Evolutionary conservation across 345 rosid species (phyloP).

Genomic region (Eucalyptus paniculata): DNA sequence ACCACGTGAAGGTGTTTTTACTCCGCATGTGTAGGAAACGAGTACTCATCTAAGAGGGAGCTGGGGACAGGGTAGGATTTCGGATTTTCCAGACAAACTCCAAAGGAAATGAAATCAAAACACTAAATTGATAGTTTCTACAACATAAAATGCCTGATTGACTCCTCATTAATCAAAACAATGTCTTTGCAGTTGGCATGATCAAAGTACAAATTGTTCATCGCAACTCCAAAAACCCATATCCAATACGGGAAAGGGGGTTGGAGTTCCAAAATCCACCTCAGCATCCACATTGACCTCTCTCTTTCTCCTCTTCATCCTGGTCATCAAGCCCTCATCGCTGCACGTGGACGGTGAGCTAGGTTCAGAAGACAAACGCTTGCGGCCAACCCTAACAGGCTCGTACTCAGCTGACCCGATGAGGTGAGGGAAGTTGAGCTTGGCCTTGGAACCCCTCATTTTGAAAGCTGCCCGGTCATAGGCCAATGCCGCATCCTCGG

Average conservation of each 20-base stretch:
- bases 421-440: constrained; percentile 32
- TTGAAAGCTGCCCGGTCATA: constrained; percentile 32
- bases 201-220: background rate
- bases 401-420: constrained; percentile 15
- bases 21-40: background rate
- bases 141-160: background rate
- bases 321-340: background rate
- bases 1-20: background rate
- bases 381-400: constrained; percentile 22
- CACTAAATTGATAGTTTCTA: background rate
- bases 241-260: background rate
- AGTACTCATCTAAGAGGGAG: background rate
- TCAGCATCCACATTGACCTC: background rate
- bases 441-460: constrained; percentile 35
- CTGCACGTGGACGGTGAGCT: background rate
- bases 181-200: background rate
- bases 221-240: background rate
- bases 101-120: background rate
- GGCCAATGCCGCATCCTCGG: constrained; percentile 43
- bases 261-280: background rate
- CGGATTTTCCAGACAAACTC: background rate
- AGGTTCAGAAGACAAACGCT: constrained; percentile 15
- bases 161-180: background rate
- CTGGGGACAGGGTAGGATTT: background rate
- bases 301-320: background rate